Base-by-base conservation (phyloP, 768 basidiomycete species). In the Clavaria fumosa region DNA sequence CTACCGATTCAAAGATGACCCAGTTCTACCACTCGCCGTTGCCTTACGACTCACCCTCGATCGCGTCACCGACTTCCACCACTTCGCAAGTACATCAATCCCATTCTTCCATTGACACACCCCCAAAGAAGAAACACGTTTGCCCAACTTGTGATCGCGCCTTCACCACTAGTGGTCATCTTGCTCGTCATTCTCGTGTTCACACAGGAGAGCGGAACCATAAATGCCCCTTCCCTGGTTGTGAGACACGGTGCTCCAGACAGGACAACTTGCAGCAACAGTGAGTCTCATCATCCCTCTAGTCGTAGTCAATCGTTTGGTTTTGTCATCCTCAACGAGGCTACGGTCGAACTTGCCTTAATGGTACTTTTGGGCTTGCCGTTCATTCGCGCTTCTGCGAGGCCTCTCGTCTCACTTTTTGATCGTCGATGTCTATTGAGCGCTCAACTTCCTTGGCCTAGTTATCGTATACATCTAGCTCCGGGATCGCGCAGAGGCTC, bases 131-230 rank as follows among this genome's bases (percentile, higher is more conserved):
- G 53, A 68, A 65, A 44, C 67, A 89, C 48, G 55, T 79, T 39
- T 91, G 88, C 52, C 47, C 55, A 1, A 74, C 70, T 4, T 91
- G 88, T 57, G 66, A 75, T 2, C 71, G 83, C 31, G 69, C 72
- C 1, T 91, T 91, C 57, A 85, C 84, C 38, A 91, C 88, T 18
- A 79, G 78, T 43, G 89, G 88, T 12, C 88, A 91, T 54, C 69
- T 91, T 14, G 81, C 86, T 1, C 71, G 88, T 33, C 88, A 91
- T 52, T 68, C 79, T n/a, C 66, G 85, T 39, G 79, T 89, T 9
- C 88, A 91, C 59, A 91, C 88, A 11, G 88, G 88, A 27, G 88
- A 90, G 50, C 69, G 84, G 44, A 89, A 90, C 58, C 84, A 90
- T 62, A 82, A 76, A 42, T 93, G 88, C 51, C 88, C 89, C 23